Evolutionary conservation across 768 basidiomycete genomes (phyloP), one percentile per base, ranked within the genome.

Genomic region (Auriscalpium orientale): DNA sequence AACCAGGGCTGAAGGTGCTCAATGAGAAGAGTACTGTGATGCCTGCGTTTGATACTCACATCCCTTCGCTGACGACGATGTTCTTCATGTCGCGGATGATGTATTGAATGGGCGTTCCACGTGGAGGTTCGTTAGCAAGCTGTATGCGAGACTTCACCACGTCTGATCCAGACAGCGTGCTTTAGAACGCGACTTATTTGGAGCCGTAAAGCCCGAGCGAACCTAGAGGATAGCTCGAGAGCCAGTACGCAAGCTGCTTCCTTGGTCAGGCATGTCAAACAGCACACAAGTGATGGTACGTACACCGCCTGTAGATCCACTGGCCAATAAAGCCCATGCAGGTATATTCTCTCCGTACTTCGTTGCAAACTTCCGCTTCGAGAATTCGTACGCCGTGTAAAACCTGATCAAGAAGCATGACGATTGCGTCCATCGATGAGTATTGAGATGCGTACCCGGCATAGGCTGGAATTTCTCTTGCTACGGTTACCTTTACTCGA

Each of bases 401-500:
- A 89, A 90, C 49, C 87, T 90, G 59, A 21, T 45, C 33, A 28
- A 33, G 18, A 50, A 15, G 37, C 40, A 43, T 35, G 54, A 21
- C 34, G 5, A 34, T 37, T 21, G 20, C 16, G 15, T 12, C 12
- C 33, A 18, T 16, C 35, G 7, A 7, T 11, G 18, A 28, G 35
- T 38, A 55, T 28, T 28, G 28, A 28, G 28, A 28, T 28, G 28
- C 49, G 46, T 54, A 89, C 84, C 89, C 93, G 35, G 95, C 94
- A 67, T 98, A 98, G 9, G 94, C 95, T 2, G 97, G 97, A 37
- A 98, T 93, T 70, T 99, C 97, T 62, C 95, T 79, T 0, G 84
- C 84, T 18, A 98, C 82, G 0, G 97, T 98, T 12, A 93, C 79
- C 93, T 28, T 40, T 18, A 11, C 51, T 51, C 48, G 37, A 12